Evolutionary conservation across 495 filamentous ascomycete genomes (phyloP), one percentile per base, ranked within the genome.

Genomic region (Xylaria intraflava): DNA sequence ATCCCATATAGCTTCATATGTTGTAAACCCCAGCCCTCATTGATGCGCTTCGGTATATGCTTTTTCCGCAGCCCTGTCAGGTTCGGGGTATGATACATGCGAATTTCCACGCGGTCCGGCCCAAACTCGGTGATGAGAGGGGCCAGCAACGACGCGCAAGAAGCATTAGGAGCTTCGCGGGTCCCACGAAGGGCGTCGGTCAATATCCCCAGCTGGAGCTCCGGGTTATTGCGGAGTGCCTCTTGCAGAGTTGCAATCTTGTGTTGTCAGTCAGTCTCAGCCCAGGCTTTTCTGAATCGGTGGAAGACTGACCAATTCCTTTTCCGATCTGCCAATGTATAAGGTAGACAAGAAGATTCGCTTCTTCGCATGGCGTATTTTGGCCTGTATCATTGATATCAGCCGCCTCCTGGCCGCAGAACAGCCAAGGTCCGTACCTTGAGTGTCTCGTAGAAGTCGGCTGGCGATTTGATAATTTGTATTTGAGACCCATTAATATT

Each of bases 1-100:
- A 96, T 70, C 0, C 94, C 93, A 59, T 99, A 99, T 0, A 99
- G 78, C 77, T 99, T 99, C 89, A 99, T 99, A 64, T 99, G 93
- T 64, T 99, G 93, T 39, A 99, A 71, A 12, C 93, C 93, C 92
- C 93, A 99, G 31, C 93, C 93, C 67, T 99, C 93, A 60, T 99
- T 99, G 64, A 97, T 89, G 9, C 93, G 80, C 57, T 82, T 85
- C 2, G 93, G 93, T 39, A 97, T 78, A 58, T 87, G 66, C 59
- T 81, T 82, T 74, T 97, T 97, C 42, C 84, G 80, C 40, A 91
- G 57, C 0, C 93, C 94, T 0, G 87, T 96, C 26, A 99, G 71
- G 59, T 97, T 99, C 2, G 93, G 94, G 1, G 94, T 97, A 70
- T 99, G 93, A 68, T 90, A 97, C 89, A 97, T 90, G 45, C 90